Evolutionary conservation across 2,329 filamentous ascomycete species (phyloP), one percentile per base, ranked within the genome.

Genomic region (Pestalotiopsis sp.): DNA sequence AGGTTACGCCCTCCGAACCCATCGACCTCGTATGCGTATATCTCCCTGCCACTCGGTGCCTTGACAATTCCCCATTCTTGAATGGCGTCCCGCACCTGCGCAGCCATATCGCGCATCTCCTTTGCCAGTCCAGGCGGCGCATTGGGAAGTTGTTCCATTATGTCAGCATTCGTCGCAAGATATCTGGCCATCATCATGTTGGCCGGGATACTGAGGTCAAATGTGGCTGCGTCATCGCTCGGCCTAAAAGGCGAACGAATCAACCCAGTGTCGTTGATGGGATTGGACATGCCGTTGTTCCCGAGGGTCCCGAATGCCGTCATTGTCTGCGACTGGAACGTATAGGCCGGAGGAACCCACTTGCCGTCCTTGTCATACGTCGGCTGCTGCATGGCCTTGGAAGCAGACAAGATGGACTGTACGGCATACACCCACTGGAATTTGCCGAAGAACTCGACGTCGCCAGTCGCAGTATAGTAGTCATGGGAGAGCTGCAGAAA

Each of bases 171-270:
- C 78, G 78, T 67, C 7, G 79, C 79, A 1, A 91, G 79, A 71
- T 87, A 88, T 52, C 82, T 79, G 40, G 86, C 83, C 73, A 91
- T 88, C 85, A 89, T 89, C 88, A 91, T 90, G 75, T 95, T 95
- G 14, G 90, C 88, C 0, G 92, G 92, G 72, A 94, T 92, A 77
- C 94, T 89, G 76, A 91, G 92, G 71, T 92, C 91, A 68, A 93
- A 87, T 58, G 91, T 94, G 1, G 90, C 92, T 30, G 92, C 88
- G 76, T 95, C 92, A 78, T 95, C 92, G 68, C 90, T 93, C 2
- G 92, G 92, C 2, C 92, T 85, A 81, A 95, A 95, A 3, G 92
- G 91, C 70, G 90, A 93, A 68, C 92, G 88, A 65, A 94, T 85
- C 24, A 95, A 83, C 0, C 91, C 91, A n/a, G 79, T 81, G 0